Conservation (phyloP, 2,329 filamentous ascomycete genomes). For the Venturia oleaginea region DNA sequence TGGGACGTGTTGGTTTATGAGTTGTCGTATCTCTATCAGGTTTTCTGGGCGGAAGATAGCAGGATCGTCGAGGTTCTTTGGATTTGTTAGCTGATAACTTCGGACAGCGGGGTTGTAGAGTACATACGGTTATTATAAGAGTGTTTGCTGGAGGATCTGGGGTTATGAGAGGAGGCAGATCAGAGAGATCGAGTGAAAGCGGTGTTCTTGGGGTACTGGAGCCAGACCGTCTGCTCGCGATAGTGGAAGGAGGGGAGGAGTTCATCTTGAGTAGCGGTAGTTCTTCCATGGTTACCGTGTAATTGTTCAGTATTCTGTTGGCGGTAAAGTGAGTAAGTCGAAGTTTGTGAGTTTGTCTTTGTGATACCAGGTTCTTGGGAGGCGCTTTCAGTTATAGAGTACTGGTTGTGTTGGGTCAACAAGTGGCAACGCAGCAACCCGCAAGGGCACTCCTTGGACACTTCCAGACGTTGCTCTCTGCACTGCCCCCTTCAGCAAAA, state of each 20-base stretch:
- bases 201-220: slow-evolving; percentile 24
- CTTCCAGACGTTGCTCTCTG: background rate
- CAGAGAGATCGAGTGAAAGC: slow-evolving; percentile 65
- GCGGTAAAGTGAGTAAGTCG: background rate
- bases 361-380: background rate
- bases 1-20: slow-evolving; percentile 59
- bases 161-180: slow-evolving; percentile 57
- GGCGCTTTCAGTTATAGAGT: background rate
- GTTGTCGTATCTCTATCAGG: slow-evolving; percentile 61
- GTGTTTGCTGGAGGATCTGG: slow-evolving; percentile 76
- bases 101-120: background rate
- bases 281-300: slow-evolving; percentile 2
- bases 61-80: slow-evolving; percentile 56
- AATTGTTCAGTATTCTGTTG: background rate
- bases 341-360: background rate
- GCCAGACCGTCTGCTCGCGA: slow-evolving; percentile 4
- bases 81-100: slow-evolving; percentile 12
- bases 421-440: background rate
- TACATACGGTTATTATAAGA: slow-evolving; percentile 60
- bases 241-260: background rate
- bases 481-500: background rate
- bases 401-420: background rate
- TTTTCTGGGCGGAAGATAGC: slow-evolving; percentile 68
- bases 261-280: background rate
- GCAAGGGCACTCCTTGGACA: background rate